A percentile compares a stretch with the other conserved stretches of the same genome.
Evolutionary conservation across 257 asterid genomes (phyloP).

Genomic region (Cruciata laevipes): DNA sequence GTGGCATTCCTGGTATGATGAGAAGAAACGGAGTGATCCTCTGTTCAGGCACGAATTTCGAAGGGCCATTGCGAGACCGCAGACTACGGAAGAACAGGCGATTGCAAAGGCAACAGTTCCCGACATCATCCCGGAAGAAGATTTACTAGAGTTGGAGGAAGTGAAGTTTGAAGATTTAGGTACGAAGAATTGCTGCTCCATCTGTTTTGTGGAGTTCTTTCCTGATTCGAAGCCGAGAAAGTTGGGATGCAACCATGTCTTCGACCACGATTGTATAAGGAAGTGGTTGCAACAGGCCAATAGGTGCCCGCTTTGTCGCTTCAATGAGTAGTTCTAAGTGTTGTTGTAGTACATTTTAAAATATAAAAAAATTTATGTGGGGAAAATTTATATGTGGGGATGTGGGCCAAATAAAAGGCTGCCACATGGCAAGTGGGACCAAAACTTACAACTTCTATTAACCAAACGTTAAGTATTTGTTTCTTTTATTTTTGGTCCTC

Average conservation of each 20-base stretch:
- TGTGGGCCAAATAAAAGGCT: too few species aligned
- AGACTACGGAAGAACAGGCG: background rate
- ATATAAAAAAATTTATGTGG: too few species aligned
- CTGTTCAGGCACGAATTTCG: background rate
- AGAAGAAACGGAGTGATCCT: background rate
- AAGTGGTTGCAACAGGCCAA: background rate
- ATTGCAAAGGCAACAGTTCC: background rate
- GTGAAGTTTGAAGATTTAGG: too few species aligned
- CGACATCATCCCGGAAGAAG: background rate
- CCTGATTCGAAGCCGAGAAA: background rate
- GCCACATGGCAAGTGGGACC: too few species aligned
- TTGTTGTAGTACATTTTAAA: too few species aligned
- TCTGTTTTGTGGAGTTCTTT: background rate
- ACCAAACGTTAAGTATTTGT: too few species aligned
- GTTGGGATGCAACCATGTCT: background rate
- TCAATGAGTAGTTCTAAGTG: background rate
- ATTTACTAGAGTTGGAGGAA: background rate
- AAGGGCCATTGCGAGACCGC: background rate
- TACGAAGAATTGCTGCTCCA: background rate
- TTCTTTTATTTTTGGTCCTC: too few species aligned
- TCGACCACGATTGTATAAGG: background rate
- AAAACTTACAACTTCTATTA: too few species aligned
- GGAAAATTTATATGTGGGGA: too few species aligned
- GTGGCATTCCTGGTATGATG: too few species aligned
- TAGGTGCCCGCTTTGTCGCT: background rate